Evolutionary conservation across 164 flowering plant genomes (phyloP), one percentile per base, ranked within the genome.

Genomic region (Echeveria elegans): DNA sequence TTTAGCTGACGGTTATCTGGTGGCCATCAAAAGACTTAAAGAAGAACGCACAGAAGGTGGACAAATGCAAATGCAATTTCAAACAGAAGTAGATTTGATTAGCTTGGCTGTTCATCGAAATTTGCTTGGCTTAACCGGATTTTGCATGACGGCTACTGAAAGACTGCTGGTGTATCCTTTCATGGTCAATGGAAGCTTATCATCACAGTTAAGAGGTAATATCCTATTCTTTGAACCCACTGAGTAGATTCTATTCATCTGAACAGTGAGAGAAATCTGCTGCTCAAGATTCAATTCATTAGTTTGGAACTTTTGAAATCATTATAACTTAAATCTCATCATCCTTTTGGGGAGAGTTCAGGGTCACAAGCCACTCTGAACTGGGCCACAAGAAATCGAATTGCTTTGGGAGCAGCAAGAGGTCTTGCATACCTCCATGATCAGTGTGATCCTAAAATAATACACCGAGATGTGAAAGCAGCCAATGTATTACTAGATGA

Each of bases 381-480:
- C 41, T 78, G 81, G 81, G 47, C 48, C n/a, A 69, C 6, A 32
- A 50, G 81, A 47, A 72, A 72, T 66, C 67, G 63, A 26, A 72
- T 78, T 65, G 78, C 81, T 59, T 45, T 78, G 26, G 78, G 81
- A 29, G 37, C 81, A 23, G 81, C 81, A 24, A 75, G 74, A 63
- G 81, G 81, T 26, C 78, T 78, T 43, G 78, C 76, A 36, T 78
- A 78, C 60, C 59, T 78, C 68, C 81, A 78, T 41, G 73, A 77
- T 58, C 75, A 74, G 24, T 77, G 80, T 56, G 73, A 75, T 63
- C 76, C 77, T 21, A 77, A 72, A 72, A 72, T 77, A 30, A 73
- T 78, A 48, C 79, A 76, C 34, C 75, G 81, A 29, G 81, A 78
- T 69, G 78, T 78, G 19, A 78, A 78, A 56, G 81, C 81, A 37